Percentiles rank a stretch among this genome's conserved stretches.
Conservation (phyloP, 2,329 filamentous ascomycete species). For the Colletotrichum eremochloae region DNA sequence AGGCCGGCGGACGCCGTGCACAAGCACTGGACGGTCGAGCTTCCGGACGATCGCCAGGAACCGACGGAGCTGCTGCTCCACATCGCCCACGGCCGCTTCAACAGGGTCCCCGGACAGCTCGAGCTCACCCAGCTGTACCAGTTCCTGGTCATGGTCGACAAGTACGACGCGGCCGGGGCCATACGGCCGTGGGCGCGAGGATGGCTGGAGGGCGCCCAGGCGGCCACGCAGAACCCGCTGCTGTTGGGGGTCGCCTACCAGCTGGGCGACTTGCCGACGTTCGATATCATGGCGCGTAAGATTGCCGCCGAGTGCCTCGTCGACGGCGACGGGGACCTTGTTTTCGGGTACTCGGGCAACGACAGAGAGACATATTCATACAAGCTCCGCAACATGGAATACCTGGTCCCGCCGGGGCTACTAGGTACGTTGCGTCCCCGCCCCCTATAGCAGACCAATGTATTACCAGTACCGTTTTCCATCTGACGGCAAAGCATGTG, state of each 20-base stretch:
- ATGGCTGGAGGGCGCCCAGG: constrained; percentile 43
- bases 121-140: constrained; percentile 46
- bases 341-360: constrained; percentile 21
- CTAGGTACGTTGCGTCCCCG: constrained; percentile 4
- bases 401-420: constrained; percentile 10
- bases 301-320: constrained; percentile 45
- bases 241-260: constrained; percentile 51
- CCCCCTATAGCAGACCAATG: not conserved
- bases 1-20: constrained; percentile 7
- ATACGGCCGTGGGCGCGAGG: constrained; percentile 46
- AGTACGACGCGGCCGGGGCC: constrained; percentile 48
- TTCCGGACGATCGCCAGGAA: constrained; percentile 50
- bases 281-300: constrained; percentile 44
- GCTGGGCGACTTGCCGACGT: constrained; percentile 46
- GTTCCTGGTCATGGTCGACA: constrained; percentile 48
- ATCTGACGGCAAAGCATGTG: not conserved
- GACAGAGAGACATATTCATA: constrained; percentile 14
- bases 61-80: constrained; percentile 48
- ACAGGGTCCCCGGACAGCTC: constrained; percentile 45
- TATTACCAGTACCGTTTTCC: not conserved
- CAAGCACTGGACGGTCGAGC: constrained; percentile 46
- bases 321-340: constrained; percentile 27
- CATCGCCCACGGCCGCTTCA: constrained; percentile 49
- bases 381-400: constrained; percentile 26
- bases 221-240: constrained; percentile 40